Evolutionary conservation across 306 rosid species (phyloP).

Genomic region (Quercus parvula): DNA sequence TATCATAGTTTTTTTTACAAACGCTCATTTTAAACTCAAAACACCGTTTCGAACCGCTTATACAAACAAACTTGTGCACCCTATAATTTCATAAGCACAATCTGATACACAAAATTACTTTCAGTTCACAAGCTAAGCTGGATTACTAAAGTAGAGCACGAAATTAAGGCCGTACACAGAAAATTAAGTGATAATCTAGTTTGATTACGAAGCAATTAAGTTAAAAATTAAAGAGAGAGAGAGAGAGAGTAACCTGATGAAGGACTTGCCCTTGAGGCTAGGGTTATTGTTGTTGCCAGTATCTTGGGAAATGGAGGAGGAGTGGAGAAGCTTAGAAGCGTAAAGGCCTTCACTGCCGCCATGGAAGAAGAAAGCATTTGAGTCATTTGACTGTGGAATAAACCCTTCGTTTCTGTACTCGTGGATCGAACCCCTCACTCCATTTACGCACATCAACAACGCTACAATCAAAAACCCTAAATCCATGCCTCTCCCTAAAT

Average conservation of each 20-base stretch:
- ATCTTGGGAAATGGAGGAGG: slow-evolving; percentile 16
- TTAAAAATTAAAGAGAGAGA: background rate
- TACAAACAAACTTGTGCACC: too few relatives aligned
- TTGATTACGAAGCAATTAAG: background rate
- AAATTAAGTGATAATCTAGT: background rate
- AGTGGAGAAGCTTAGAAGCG: slow-evolving; percentile 46
- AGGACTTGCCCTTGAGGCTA: slow-evolving; percentile 54
- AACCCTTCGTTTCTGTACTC: slow-evolving; percentile 60
- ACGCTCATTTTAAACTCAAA: too few relatives aligned
- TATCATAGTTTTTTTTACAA: too few relatives aligned
- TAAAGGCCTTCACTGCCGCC: slow-evolving; percentile 87
- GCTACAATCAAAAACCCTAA: slow-evolving; percentile 6
- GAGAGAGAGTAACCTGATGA: slow-evolving; percentile 46
- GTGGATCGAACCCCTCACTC: slow-evolving; percentile 61
- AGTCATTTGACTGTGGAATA: slow-evolving; percentile 67
- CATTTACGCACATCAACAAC: background rate
- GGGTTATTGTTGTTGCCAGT: slow-evolving; percentile 9
- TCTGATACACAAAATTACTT: background rate
- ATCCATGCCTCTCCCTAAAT: background rate
- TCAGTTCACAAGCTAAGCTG: background rate
- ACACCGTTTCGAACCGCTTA: too few relatives aligned
- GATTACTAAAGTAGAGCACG: background rate
- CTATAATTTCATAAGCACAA: background rate
- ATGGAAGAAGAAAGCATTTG: slow-evolving; percentile 95
- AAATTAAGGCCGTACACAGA: background rate